These are phyloP conservation scores for Rhizophagus prolifer DNA, from an alignment of 192 early-diverging fungal genomes.

Conservation along the genomic window DNA sequence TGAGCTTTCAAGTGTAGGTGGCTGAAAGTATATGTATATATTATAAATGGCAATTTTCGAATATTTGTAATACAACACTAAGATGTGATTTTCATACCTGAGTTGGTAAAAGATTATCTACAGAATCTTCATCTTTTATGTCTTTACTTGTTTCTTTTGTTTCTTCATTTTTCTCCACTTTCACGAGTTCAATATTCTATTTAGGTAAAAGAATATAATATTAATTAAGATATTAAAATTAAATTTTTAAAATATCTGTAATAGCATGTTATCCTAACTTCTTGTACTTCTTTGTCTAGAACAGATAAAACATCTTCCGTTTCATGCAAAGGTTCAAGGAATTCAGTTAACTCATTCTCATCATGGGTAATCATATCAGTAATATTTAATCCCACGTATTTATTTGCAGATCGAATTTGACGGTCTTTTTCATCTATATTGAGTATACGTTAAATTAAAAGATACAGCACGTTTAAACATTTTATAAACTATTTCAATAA, in stretches of 20 bases:
- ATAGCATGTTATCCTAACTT: not conserved
- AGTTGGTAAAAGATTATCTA: slow-evolving; percentile 37
- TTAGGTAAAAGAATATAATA: not conserved
- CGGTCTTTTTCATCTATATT: slow-evolving; percentile 8
- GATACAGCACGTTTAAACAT: no score
- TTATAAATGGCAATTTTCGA: not conserved
- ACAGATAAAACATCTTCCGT: not conserved
- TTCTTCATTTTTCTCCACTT: slow-evolving; percentile 1
- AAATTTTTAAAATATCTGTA: not conserved
- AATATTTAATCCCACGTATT: slow-evolving; percentile 36
- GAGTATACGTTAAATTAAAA: not conserved
- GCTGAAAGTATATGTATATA: slow-evolving; percentile 12
- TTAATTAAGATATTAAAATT: not conserved
- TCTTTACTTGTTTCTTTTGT: slow-evolving; percentile 1
- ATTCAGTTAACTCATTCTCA: slow-evolving; percentile 30
- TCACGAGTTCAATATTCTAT: not conserved
- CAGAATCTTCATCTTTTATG: slow-evolving; percentile 16
- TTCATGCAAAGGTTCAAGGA: slow-evolving; percentile 31
- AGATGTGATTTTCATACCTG: slow-evolving; percentile 12
- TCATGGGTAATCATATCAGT: slow-evolving; percentile 41
- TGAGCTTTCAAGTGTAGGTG: slow-evolving; percentile 4
- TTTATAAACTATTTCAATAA: not conserved
- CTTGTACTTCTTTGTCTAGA: not conserved
- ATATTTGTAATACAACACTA: not conserved
- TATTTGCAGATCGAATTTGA: not conserved